Base-by-base conservation (phyloP, 805 yeast genomes). In the Torulaspora gathmanii region DNA sequence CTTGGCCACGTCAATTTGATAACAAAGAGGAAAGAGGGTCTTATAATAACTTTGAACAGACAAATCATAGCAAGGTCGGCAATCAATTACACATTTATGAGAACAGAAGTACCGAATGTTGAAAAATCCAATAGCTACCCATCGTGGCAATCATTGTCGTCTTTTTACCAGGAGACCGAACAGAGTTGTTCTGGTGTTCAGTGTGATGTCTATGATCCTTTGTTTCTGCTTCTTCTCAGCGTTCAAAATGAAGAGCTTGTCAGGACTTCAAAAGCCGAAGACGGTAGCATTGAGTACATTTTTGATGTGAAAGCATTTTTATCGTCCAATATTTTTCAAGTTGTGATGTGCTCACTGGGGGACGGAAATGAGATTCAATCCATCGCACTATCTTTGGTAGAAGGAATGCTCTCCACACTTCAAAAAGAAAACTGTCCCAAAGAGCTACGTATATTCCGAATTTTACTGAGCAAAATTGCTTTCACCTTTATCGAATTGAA, bases 241-340 rank as follows among this genome's bases (percentile, higher is more conserved):
- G 60, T 83, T 29, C 83, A 81, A 59, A 84, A 80, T 53, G 81
- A 78, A 4, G 90, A 84, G 49, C 67, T 85, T 26, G 73, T 84
- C 33, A 63, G 58, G 22, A 45, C 65, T 11, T 54, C 57, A 3
- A 61, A 60, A 8, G 66, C 64, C 4, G 68, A 62, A 4, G 64
- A 59, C 10, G 58, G 53, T 6, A 37, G 44, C 12, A 31, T 51
- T 38, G 44, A 53, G 35, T 47, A 65, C 37, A 63, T 59, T 12
- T 72, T 82, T 42, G 78, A 84, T 47, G 63, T 84, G 35, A 76
- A 73, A 53, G 73, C 71, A 37, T 63, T 86, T 22, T 68, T 82
- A 4, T 85, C 81, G 2, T 71, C 85, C 1, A 70, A 71, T 2
- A 57, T 85, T 76, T 42, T 73, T 72, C 46, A 64, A 77, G 25